Conservation (phyloP, 805 yeast species). For the Vanderwaltozyma yarrowii region DNA sequence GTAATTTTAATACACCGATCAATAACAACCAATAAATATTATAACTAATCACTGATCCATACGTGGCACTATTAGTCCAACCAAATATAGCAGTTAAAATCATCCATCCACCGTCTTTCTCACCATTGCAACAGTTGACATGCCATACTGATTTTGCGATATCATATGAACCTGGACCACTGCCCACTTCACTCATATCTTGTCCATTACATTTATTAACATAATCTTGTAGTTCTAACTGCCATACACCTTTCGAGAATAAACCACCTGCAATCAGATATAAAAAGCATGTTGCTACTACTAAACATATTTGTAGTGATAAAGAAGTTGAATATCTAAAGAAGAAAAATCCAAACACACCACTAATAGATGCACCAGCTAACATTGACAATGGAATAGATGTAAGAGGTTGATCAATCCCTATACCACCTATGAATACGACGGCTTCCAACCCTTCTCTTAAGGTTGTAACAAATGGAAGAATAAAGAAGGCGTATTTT, state of each 20-base stretch:
- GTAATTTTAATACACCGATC: constrained; percentile 33
- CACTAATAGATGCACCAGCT: constrained; percentile 49
- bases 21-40: constrained; percentile 55
- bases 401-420: constrained; percentile 56
- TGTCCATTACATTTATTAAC: constrained; percentile 67
- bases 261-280: constrained; percentile 83
- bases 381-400: constrained; percentile 57
- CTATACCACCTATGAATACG: constrained; percentile 84
- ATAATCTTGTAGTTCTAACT: constrained; percentile 67
- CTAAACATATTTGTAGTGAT: constrained; percentile 64
- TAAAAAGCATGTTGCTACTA: constrained; percentile 67
- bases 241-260: constrained; percentile 84
- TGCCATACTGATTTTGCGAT: constrained; percentile 79
- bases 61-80: constrained; percentile 92
- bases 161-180: constrained; percentile 91
- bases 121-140: constrained; percentile 88
- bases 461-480: constrained; percentile 78
- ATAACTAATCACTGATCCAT: constrained; percentile 73
- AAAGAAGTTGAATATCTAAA: constrained; percentile 73
- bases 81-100: constrained; percentile 79
- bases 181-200: constrained; percentile 81
- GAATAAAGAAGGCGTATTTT: constrained; percentile 58
- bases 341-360: constrained; percentile 51
- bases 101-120: constrained; percentile 92
- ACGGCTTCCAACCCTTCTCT: constrained; percentile 91